A percentile compares a stretch with the other conserved stretches of the same genome.
These are phyloP conservation scores for Mucor sp. DNA, from an alignment of 371 early-diverging fungal species.

Conservation along the genomic window DNA sequence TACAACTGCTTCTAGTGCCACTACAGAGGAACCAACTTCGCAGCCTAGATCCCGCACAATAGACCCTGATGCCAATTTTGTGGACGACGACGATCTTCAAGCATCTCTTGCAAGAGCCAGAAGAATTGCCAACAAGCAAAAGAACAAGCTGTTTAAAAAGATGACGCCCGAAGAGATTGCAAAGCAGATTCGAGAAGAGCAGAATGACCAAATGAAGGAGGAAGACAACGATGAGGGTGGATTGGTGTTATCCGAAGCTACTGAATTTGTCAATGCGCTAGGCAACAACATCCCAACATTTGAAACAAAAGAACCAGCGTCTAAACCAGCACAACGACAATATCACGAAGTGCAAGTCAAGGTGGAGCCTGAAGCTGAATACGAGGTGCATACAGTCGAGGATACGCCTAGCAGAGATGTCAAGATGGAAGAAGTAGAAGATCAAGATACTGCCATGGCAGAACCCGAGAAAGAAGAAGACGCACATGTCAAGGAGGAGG, in stretches of 20 bases:
- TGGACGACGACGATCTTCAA: conserved; percentile 95
- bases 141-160: conserved; percentile 39
- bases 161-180: conserved; percentile 66
- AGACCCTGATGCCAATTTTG: conserved; percentile 69
- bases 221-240: conserved; percentile 46
- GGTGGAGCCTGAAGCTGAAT: background rate
- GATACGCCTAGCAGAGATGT: conserved; percentile 13
- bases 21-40: background rate
- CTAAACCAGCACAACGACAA: background rate
- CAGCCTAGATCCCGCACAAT: conserved; percentile 11
- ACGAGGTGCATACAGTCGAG: conserved; percentile 10
- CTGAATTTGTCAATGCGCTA: conserved; percentile 74
- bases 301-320: conserved; percentile 13
- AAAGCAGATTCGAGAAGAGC: conserved; percentile 32
- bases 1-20: background rate
- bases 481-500: background rate
- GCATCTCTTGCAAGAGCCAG: conserved; percentile 78
- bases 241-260: conserved; percentile 59
- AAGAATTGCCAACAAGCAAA: conserved; percentile 62
- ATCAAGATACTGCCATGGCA: conserved; percentile 1
- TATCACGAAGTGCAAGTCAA: conserved; percentile 1
- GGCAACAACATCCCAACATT: conserved; percentile 44
- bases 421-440: conserved; percentile 2
- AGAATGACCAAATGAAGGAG: conserved; percentile 21
- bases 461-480: conserved; percentile 2